Conservation (phyloP, 495 filamentous ascomycete species). For the Parachaetomium inaequale region DNA sequence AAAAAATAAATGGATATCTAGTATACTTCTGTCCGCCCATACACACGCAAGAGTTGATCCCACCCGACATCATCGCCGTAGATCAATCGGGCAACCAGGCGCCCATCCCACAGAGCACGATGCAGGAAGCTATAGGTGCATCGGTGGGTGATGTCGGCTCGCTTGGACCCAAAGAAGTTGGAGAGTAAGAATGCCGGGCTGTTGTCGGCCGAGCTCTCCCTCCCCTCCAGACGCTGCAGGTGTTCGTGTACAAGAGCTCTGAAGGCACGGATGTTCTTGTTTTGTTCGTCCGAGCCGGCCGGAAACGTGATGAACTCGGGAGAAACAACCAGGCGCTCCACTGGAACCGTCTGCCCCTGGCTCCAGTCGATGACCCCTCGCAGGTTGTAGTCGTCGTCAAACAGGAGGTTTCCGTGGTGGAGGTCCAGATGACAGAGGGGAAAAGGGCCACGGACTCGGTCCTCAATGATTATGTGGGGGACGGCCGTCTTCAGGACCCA, state of each 20-base stretch:
- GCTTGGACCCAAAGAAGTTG: background rate
- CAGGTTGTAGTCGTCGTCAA: conserved; percentile 8
- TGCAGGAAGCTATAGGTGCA: background rate
- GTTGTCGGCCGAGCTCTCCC: background rate
- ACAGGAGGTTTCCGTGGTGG: background rate
- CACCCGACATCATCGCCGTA: background rate
- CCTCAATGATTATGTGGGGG: background rate
- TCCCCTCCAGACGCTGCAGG: background rate
- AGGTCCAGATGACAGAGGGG: conserved; percentile 3
- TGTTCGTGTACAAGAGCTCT: background rate
- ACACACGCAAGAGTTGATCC: background rate
- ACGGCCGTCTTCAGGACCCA: background rate
- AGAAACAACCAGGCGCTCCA: conserved; percentile 1
- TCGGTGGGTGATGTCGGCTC: background rate
- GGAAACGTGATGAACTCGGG: background rate
- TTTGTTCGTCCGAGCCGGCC: background rate
- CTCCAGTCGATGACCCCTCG: conserved; percentile 2
- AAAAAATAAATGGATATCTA: background rate
- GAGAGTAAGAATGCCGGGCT: background rate
- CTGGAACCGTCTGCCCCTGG: background rate
- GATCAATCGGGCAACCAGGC: background rate
- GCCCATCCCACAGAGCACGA: background rate
- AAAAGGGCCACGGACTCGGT: background rate
- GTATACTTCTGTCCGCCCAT: background rate
- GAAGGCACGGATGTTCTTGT: background rate